A percentile compares a stretch with the other conserved stretches of the same genome.
Evolutionary conservation across 2,329 filamentous ascomycete species (phyloP).

Genomic region (Fusarium nanum): DNA sequence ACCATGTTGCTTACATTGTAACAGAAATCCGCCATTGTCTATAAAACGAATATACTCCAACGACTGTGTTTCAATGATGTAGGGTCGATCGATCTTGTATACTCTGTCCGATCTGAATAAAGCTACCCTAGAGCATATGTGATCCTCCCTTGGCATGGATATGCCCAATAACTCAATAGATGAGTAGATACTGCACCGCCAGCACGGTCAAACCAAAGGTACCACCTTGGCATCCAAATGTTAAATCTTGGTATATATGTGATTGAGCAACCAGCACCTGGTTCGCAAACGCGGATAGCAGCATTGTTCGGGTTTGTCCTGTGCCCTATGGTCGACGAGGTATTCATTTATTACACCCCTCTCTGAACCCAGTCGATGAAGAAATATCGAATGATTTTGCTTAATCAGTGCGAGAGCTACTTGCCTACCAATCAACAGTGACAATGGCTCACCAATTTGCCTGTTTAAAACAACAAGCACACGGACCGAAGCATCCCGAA

Average conservation of each 20-base stretch:
- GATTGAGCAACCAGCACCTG: background rate
- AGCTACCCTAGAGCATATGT: background rate
- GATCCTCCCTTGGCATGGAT: background rate
- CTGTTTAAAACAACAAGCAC: background rate
- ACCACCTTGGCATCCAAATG: background rate
- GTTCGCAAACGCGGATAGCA: background rate
- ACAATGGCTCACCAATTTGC: conserved; percentile 2
- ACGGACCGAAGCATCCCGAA: conserved; percentile 23
- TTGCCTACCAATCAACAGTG: background rate
- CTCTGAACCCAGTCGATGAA: background rate
- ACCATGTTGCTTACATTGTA: background rate
- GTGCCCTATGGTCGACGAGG: background rate
- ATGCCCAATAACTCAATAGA: background rate
- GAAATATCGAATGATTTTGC: background rate
- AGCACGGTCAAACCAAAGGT: background rate
- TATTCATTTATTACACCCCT: background rate
- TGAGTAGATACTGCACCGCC: background rate
- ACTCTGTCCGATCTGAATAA: background rate
- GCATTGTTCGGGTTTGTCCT: background rate
- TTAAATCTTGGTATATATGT: background rate
- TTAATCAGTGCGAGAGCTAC: background rate
- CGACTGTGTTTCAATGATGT: background rate
- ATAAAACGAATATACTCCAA: background rate
- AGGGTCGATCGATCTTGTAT: background rate
- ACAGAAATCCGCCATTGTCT: background rate